These are phyloP conservation scores for Cruciata laevipes DNA, from an alignment of 257 asterid genomes.

Conservation along the genomic window DNA sequence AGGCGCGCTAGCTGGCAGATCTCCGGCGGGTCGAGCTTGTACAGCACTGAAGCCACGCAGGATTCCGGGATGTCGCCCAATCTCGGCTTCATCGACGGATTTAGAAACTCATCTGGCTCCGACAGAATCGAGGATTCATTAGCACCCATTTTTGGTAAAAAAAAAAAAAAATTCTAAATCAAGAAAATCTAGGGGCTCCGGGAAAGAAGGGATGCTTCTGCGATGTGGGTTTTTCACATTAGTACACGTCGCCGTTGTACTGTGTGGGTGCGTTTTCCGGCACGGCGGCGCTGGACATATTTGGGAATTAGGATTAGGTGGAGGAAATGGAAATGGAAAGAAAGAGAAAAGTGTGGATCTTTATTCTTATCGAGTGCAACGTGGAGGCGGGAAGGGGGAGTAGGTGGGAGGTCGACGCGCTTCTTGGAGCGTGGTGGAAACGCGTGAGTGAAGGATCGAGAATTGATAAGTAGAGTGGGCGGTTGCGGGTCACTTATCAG, in stretches of 20 bases:
- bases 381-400: neutral
- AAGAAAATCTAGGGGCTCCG: neutral
- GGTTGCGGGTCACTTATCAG: slow-evolving; percentile 17
- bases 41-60: slow-evolving; percentile 60
- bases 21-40: slow-evolving; percentile 70
- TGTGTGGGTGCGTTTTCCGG: slow-evolving; percentile 4
- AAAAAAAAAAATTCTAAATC: neutral
- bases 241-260: neutral
- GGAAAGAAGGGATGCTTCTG: neutral
- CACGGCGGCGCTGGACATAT: neutral
- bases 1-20: slow-evolving; percentile 64
- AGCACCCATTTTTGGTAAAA: slow-evolving; percentile 47
- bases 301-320: neutral
- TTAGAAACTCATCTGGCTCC: slow-evolving; percentile 21
- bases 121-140: slow-evolving; percentile 31
- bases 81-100: slow-evolving; percentile 23
- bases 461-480: slow-evolving; percentile 1
- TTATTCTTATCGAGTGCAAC: slow-evolving; percentile 18
- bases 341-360: neutral
- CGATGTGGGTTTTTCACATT: neutral
- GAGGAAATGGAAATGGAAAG: neutral
- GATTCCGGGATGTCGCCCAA: slow-evolving; percentile 80
- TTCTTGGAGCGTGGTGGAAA: neutral
- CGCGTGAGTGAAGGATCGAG: neutral
- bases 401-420: neutral